Evolutionary conservation across 2,329 filamentous ascomycete species (phyloP).

Genomic region (Macroventuria anomochaeta): DNA sequence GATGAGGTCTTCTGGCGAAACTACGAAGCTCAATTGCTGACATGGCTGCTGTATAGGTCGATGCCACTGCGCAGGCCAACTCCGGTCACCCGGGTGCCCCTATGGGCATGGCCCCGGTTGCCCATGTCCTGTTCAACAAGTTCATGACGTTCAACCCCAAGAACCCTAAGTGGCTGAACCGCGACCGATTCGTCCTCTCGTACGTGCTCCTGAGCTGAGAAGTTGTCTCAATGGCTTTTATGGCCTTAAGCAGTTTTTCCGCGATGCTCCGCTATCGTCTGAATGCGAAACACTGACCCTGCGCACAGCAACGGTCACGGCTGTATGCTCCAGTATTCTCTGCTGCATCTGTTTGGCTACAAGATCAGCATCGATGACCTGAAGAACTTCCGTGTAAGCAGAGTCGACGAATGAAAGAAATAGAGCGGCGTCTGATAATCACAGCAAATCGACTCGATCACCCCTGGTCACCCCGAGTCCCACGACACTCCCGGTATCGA

Average conservation of each 20-base stretch:
- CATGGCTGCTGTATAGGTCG: constrained; percentile 68
- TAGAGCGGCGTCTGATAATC: constrained; percentile 11
- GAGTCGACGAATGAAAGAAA: constrained; percentile 37
- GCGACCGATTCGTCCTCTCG: constrained; percentile 99
- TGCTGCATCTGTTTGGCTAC: constrained; percentile 97
- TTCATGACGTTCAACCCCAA: constrained; percentile 99
- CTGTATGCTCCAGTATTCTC: constrained; percentile 99
- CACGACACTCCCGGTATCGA: constrained; percentile 97
- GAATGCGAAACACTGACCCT: constrained; percentile 23
- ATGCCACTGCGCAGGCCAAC: constrained; percentile 96
- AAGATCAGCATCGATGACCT: constrained; percentile 85
- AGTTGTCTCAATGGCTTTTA: background rate
- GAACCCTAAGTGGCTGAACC: constrained; percentile 96
- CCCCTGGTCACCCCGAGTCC: constrained; percentile 93
- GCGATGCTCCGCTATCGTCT: constrained; percentile 21
- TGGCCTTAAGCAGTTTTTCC: constrained; percentile 16
- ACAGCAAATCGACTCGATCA: constrained; percentile 76
- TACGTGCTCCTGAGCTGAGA: constrained; percentile 63
- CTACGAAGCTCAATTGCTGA: constrained; percentile 41
- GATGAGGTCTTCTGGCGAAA: constrained; percentile 7
- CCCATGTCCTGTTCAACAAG: constrained; percentile 98
- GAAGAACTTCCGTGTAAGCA: constrained; percentile 92
- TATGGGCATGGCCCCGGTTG: constrained; percentile 94
- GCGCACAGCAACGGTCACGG: constrained; percentile 88
- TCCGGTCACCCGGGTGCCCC: constrained; percentile 98